phyloP scores from a whole-genome alignment of 148 eudicot species.

The Dianthus caryophyllus region DNA sequence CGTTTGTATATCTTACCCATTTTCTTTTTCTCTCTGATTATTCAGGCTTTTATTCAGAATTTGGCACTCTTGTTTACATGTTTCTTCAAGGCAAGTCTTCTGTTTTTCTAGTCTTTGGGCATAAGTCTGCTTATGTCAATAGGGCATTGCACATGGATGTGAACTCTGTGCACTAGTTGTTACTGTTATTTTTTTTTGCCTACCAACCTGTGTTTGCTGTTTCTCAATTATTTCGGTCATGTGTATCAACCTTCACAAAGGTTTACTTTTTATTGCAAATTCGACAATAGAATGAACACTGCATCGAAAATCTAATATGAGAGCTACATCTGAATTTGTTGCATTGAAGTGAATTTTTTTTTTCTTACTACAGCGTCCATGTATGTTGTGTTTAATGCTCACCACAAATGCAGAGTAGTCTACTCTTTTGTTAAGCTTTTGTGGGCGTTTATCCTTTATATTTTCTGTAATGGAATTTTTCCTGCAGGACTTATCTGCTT shows the following conservation, averaged over 20 bases:
- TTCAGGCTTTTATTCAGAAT: conserved; percentile 96
- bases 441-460: neutral
- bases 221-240: neutral
- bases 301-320: neutral
- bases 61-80: conserved; percentile 90
- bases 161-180: neutral
- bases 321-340: neutral
- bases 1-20: conserved; percentile 8
- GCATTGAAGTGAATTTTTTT: neutral
- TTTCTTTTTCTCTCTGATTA: conserved; percentile 12
- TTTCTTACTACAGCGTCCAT: neutral
- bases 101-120: neutral
- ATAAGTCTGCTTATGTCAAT: neutral
- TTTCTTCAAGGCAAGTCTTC: conserved; percentile 60
- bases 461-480: neutral
- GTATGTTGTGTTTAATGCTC: neutral
- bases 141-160: neutral
- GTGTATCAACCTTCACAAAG: neutral
- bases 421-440: neutral
- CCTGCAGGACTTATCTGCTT: neutral
- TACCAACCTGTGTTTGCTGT: neutral
- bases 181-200: no score
- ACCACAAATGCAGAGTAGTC: neutral
- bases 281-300: neutral
- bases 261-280: neutral